Evolutionary conservation across 2,329 filamentous ascomycete genomes (phyloP), one percentile per base, ranked within the genome.

Genomic region (Xylariales sp.): DNA sequence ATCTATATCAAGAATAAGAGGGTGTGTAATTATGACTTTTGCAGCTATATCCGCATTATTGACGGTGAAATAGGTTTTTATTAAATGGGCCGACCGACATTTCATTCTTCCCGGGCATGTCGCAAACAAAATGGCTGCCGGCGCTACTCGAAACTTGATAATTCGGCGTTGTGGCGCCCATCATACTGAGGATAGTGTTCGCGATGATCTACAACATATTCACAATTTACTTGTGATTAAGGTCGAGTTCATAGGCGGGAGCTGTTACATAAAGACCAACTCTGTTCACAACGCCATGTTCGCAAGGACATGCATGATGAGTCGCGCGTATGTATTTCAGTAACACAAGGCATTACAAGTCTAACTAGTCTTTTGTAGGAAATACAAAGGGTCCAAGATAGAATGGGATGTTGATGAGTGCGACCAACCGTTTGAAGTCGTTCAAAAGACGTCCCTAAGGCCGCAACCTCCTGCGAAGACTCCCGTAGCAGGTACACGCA

Each of bases 161-260:
- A 86, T 97, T 49, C 86, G 86, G 65, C 85, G 85, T 9, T 87
- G 86, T 71, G 83, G 83, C 72, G 81, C 81, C 61, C 85, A 81
- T 61, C 81, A 92, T 71, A 93, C 89, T 0, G 90, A 90, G 71
- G 80, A 86, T 7, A 80, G 81, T 16, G 88, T 97, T 70, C 88
- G 91, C 10, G 85, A 90, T 4, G 91, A 97, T 73, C 84, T 96
- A 45, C 90, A 94, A 30, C 93, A 97, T 76, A 95, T 97, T 68
- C 90, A 95, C 81, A 92, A 93, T 69, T 84, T 97, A 1, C 82
- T 90, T 28, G 86, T 97, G 10, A 83, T 96, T 74, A 86, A 86
- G 50, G 81, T 96, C 52, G 79, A 81, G 7, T 90, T 92, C 77
- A 78, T 80, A 2, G 81, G 84, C 18, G 83, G 84, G 3, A 87